Evolutionary conservation across 108 stramenopile genomes (phyloP).

Genomic region (Cyclotella sp.): DNA sequence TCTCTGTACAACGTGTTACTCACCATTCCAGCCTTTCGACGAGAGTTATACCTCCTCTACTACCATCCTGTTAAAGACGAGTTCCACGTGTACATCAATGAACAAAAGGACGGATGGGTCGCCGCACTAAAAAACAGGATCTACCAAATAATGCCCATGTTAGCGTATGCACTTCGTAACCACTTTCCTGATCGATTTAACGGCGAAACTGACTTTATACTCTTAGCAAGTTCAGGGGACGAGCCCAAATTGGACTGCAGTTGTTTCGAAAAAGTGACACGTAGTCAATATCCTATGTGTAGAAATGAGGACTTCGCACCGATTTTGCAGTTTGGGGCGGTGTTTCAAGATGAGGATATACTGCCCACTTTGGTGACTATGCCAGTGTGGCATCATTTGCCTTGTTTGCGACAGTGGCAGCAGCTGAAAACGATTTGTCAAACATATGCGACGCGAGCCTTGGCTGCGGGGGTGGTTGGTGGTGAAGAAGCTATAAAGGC

Average conservation of each 20-base stretch:
- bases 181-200: constrained; percentile 26
- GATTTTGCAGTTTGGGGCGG: constrained; percentile 35
- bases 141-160: constrained; percentile 25
- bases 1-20: constrained; percentile 14
- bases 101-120: constrained; percentile 16
- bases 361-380: constrained; percentile 25
- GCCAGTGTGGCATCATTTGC: constrained; percentile 29
- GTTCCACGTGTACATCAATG: constrained; percentile 30
- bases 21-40: constrained; percentile 20
- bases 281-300: not conserved
- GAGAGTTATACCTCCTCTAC: constrained; percentile 32
- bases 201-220: constrained; percentile 16
- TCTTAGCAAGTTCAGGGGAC: constrained; percentile 22
- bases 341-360: constrained; percentile 23
- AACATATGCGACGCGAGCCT: not conserved
- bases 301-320: constrained; percentile 28
- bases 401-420: constrained; percentile 30
- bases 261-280: constrained; percentile 10
- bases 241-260: constrained; percentile 19
- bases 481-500: not conserved
- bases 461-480: not conserved
- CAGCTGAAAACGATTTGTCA: constrained; percentile 7
- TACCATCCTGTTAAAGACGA: constrained; percentile 16
- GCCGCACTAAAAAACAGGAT: constrained; percentile 5
- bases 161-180: constrained; percentile 30